phyloP scores from a whole-genome alignment of 2,329 filamentous ascomycete genomes.

The Ophiobolus disseminans region DNA sequence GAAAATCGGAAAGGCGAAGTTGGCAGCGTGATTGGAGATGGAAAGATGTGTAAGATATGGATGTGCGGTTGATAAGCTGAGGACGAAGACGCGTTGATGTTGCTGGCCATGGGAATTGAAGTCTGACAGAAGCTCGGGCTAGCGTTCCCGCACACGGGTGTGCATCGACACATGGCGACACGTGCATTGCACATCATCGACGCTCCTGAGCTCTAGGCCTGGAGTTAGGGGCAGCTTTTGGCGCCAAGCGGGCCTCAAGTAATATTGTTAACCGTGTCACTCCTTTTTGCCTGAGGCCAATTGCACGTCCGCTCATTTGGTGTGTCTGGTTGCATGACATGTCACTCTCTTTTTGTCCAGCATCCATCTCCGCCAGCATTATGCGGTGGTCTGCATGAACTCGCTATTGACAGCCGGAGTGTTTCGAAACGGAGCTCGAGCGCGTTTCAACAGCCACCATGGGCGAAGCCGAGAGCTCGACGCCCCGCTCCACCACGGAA shows the following conservation, averaged over 20 bases:
- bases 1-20: slow-evolving; percentile 24
- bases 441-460: slow-evolving; percentile 21
- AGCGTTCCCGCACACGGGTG: slow-evolving; percentile 21
- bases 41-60: background rate
- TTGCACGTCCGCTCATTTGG: slow-evolving; percentile 19
- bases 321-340: slow-evolving; percentile 1
- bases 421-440: slow-evolving; percentile 25
- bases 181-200: slow-evolving; percentile 24
- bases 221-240: slow-evolving; percentile 32
- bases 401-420: slow-evolving; percentile 10
- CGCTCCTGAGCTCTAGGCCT: slow-evolving; percentile 18
- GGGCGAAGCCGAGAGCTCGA: slow-evolving; percentile 50
- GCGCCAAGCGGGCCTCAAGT: slow-evolving; percentile 23
- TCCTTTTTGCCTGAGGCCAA: slow-evolving; percentile 23
- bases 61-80: background rate
- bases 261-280: slow-evolving; percentile 21
- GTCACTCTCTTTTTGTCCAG: slow-evolving; percentile 14
- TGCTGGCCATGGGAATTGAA: slow-evolving; percentile 1
- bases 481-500: slow-evolving; percentile 35
- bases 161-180: slow-evolving; percentile 21
- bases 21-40: background rate
- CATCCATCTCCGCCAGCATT: slow-evolving; percentile 22
- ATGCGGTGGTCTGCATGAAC: slow-evolving; percentile 39
- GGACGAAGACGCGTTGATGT: background rate
- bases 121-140: slow-evolving; percentile 24